phyloP scores from a whole-genome alignment of 2,329 filamentous ascomycete species.

The Calcarisporium arbuscula region DNA sequence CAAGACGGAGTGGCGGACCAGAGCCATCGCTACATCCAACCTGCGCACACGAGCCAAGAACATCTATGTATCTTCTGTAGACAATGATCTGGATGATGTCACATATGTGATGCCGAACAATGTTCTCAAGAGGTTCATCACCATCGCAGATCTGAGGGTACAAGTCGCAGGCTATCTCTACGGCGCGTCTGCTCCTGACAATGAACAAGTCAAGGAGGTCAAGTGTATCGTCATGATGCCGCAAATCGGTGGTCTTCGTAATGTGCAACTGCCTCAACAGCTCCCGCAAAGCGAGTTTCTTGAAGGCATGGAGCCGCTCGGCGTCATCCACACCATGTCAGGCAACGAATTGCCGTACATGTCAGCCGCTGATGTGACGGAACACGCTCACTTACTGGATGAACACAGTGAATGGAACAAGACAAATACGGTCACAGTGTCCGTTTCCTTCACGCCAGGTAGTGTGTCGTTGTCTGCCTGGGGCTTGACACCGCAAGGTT shows the following conservation, averaged over 20 bases:
- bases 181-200: conserved; percentile 85
- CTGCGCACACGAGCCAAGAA: conserved; percentile 91
- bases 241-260: conserved; percentile 88
- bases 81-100: conserved; percentile 82
- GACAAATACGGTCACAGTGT: conserved; percentile 88
- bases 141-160: conserved; percentile 89
- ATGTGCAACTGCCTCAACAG: conserved; percentile 83
- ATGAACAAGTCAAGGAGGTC: conserved; percentile 95
- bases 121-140: conserved; percentile 95
- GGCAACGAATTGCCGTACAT: conserved; percentile 96
- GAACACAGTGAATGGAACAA: conserved; percentile 60
- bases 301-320: conserved; percentile 78
- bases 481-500: conserved; percentile 84
- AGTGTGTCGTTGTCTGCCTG: conserved; percentile 93
- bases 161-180: conserved; percentile 97
- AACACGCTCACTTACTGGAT: conserved; percentile 85
- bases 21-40: conserved; percentile 95
- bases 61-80: conserved; percentile 96
- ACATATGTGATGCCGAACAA: conserved; percentile 99
- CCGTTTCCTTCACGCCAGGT: conserved; percentile 92
- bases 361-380: conserved; percentile 89
- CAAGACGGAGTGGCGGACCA: conserved; percentile 97
- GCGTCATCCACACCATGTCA: conserved; percentile 90
- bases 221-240: conserved; percentile 96
- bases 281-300: conserved; percentile 91